Evolutionary conservation across 345 rosid species (phyloP), one percentile per base, ranked within the genome.

Genomic region (Trapa bicornis): DNA sequence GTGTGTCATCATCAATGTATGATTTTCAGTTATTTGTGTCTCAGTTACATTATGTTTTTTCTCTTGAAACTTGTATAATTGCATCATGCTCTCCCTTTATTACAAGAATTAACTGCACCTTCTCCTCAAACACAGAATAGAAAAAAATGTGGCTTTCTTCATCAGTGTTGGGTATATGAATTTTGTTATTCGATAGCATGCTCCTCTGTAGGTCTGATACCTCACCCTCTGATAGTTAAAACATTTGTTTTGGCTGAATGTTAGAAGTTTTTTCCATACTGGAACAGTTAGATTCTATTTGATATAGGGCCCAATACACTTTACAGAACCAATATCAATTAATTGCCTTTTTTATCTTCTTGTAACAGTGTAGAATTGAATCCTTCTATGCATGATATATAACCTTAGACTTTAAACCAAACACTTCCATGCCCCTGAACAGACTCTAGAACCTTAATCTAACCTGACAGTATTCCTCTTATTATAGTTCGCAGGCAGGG

Each of bases 401-500:
- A 22, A 22, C 29, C 29, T 22, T 22, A 22, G 29, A 22, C 29
- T 22, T 22, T 22, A 22, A 0, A 22, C 29, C 29, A 22, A 22
- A 22, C 29, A 22, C 29, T 22, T 22, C 29, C 29, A 22, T 22
- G 29, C 29, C 29, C 29, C 29, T 22, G 29, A 41, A 41, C 4
- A 41, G 43, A 41, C 1, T 58, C 63, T 58, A 58, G 37, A 29
- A 58, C 38, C 38, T 58, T 29, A 29, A 58, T 9, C 63, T 58
- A 58, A 81, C 61, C 15, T 48, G 75, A 37, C 60, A 39, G 9
- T 53, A 64, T 53, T 72, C 68, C 6, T 72, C 68, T 6, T 71
- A 57, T 47, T 65, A 38, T 76, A 94, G 99, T 75, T 86, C 97
- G 62, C 88, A 87, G 75, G 91, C 83, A 67, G 99, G 97, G 69